phyloP scores from a whole-genome alignment of 306 rosid genomes.

The Hippophae rhamnoides region DNA sequence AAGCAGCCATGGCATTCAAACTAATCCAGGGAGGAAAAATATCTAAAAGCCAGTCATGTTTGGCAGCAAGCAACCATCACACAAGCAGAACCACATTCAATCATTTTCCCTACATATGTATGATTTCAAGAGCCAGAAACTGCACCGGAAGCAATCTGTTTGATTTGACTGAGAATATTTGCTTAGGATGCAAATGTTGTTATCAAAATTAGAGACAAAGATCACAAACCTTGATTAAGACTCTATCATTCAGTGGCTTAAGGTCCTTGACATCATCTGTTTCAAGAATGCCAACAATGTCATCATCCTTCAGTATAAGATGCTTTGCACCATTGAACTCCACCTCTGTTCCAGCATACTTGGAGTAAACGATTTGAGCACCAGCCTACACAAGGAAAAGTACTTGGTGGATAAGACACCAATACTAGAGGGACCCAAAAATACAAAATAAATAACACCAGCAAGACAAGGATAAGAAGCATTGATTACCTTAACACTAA shows the following conservation, averaged over 20 bases:
- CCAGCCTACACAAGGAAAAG: constrained; percentile 37
- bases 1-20: too few species aligned
- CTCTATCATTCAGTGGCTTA: constrained; percentile 81
- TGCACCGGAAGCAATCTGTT: too few species aligned
- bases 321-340: constrained; percentile 86
- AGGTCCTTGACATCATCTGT: constrained; percentile 85
- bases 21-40: too few species aligned
- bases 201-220: background rate
- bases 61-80: too few species aligned
- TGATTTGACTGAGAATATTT: too few species aligned
- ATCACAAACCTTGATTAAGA: constrained; percentile 63
- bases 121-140: too few species aligned
- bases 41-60: too few species aligned
- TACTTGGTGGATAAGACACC: background rate
- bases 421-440: background rate
- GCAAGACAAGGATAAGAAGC: background rate
- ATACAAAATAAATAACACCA: background rate
- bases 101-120: too few species aligned
- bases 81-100: too few species aligned
- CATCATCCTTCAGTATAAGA: constrained; percentile 86
- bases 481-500: constrained; percentile 51
- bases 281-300: constrained; percentile 80
- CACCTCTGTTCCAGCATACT: constrained; percentile 83
- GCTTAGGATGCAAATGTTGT: background rate
- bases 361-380: constrained; percentile 72